Base-by-base conservation (phyloP, 176 grass and related monocot genomes). In the Aegilops tauschii region DNA sequence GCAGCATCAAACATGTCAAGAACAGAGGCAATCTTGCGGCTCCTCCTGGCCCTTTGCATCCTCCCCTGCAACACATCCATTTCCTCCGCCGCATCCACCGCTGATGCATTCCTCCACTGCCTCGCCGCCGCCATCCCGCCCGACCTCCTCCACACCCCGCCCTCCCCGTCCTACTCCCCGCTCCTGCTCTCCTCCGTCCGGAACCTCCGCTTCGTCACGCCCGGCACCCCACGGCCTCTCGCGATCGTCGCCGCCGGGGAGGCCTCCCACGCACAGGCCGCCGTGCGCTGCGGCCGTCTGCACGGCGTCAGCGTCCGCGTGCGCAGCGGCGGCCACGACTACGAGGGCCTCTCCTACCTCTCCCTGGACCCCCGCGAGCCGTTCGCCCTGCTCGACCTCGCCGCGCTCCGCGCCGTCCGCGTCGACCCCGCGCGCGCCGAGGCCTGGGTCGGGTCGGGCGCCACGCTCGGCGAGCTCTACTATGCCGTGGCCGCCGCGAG, bases 401-500 rank as follows among this genome's bases (percentile, higher is more conserved):
- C 87, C n/a, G 72, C 81, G 5, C 27, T 89, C 58, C 80, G 83
- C 12, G 74, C 27, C 28, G 29, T 92, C 40, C 66, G 78, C 76
- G 75, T 92, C 8, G 87, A 95, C 70, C 16, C 65, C 6, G 73
- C 80, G 30, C 76, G 80, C 65, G 75, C 54, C 20, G 80, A 66
- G 45, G 90, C 90, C 5, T 90, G 90, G 93, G 90, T 87, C 12
- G 81, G 89, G 13, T 82, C 90, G 4, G 93, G 93, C 10, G 90
- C 88, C 35, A 86, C 88, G 13, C 32, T 90, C 40, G 90, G 88
- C 34, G 90, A 95, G 77, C 73, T 90, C 14, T 95, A 90, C 76
- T 90, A 92, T 50, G 63, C 63, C 37, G 79, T 95, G 54, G 88
- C 72, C 56, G 69, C 64, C 40, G 84, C 86, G 14, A 89, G 63